These are phyloP conservation scores for Daldinia sp. DNA, from an alignment of 2,329 filamentous ascomycete species.

Conservation along the genomic window DNA sequence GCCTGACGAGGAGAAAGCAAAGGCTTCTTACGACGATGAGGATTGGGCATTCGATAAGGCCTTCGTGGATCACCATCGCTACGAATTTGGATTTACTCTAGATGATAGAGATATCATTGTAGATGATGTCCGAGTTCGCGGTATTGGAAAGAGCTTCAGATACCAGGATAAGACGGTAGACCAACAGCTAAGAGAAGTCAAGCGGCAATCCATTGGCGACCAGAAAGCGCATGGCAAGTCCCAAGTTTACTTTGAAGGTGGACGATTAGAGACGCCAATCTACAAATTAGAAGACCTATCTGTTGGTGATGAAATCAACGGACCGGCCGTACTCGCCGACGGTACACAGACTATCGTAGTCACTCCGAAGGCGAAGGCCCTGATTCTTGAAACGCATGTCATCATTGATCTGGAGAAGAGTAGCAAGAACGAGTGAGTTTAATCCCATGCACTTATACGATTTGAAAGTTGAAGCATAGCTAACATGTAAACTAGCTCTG, in stretches of 20 bases:
- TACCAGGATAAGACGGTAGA: conserved; percentile 84
- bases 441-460: neutral
- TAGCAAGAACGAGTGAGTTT: conserved; percentile 52
- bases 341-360: conserved; percentile 93
- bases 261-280: conserved; percentile 78
- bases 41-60: conserved; percentile 85
- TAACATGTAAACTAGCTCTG: conserved; percentile 40
- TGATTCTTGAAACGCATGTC: conserved; percentile 86
- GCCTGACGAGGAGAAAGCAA: conserved; percentile 68
- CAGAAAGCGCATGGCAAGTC: conserved; percentile 71
- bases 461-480: conserved; percentile 6
- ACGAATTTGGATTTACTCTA: conserved; percentile 92
- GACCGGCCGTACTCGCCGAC: conserved; percentile 87
- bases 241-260: conserved; percentile 85
- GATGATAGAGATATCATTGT: conserved; percentile 86
- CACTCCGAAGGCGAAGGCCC: conserved; percentile 77
- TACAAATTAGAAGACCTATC: conserved; percentile 81
- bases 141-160: conserved; percentile 88
- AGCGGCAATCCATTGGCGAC: conserved; percentile 62
- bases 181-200: conserved; percentile 77
- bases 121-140: conserved; percentile 86
- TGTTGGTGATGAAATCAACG: conserved; percentile 75
- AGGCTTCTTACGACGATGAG: conserved; percentile 67
- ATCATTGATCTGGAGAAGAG: conserved; percentile 81
- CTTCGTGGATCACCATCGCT: conserved; percentile 86